These are phyloP conservation scores for Erysimum cheiranthoides DNA, from an alignment of 345 rosid species.

Conservation along the genomic window DNA sequence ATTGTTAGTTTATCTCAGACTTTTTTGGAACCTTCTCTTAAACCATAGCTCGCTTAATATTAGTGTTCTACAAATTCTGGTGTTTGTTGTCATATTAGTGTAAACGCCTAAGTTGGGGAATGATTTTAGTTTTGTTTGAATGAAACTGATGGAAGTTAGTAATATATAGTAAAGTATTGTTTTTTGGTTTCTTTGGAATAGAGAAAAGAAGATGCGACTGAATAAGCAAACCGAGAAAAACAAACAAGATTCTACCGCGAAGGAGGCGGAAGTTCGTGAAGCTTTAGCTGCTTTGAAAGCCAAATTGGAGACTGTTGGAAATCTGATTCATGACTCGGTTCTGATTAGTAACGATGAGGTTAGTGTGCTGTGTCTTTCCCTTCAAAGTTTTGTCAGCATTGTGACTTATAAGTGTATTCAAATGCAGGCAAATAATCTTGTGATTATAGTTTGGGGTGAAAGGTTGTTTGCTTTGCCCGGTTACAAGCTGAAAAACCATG, in stretches of 20 bases:
- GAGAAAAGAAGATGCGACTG: slow-evolving; percentile 58
- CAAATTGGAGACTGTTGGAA: slow-evolving; percentile 71
- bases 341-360: slow-evolving; percentile 82
- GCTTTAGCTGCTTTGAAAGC: slow-evolving; percentile 61
- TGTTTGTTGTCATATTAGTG: background rate
- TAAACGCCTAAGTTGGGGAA: background rate
- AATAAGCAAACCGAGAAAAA: slow-evolving; percentile 58
- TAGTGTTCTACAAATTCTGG: background rate
- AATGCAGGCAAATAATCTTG: slow-evolving; percentile 66
- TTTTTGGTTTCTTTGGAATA: slow-evolving; percentile 21
- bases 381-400: too few relatives aligned
- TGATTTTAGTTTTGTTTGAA: background rate
- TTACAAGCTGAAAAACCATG: slow-evolving; percentile 70
- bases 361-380: too few relatives aligned
- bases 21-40: slow-evolving; percentile 2
- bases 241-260: slow-evolving; percentile 56
- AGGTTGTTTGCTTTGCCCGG: slow-evolving; percentile 51
- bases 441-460: slow-evolving; percentile 63
- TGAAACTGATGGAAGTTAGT: background rate
- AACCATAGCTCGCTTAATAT: background rate
- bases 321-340: slow-evolving; percentile 90
- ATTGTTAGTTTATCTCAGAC: slow-evolving; percentile 52
- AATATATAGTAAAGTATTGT: background rate
- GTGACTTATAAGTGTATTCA: too few relatives aligned
- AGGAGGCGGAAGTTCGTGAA: slow-evolving; percentile 75